Evolutionary conservation across 2,329 filamentous ascomycete species (phyloP).

Genomic region (Fusarium secorum): DNA sequence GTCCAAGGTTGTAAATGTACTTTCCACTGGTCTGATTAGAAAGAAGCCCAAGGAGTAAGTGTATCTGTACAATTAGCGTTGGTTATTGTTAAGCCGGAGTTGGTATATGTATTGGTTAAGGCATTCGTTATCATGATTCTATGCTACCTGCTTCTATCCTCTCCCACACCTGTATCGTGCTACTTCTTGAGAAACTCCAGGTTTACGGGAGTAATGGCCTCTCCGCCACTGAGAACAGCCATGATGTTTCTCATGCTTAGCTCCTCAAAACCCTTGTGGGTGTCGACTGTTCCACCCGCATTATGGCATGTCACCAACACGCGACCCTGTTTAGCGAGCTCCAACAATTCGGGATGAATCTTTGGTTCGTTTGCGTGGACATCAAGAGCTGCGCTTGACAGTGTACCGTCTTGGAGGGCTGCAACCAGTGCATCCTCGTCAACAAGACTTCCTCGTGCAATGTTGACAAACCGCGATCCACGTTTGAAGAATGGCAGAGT

Average conservation of each 20-base stretch:
- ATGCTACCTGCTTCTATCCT: not conserved
- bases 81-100: slow-evolving; percentile 29
- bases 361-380: slow-evolving; percentile 69
- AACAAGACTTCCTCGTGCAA: slow-evolving; percentile 70
- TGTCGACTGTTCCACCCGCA: slow-evolving; percentile 71
- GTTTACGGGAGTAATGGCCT: slow-evolving; percentile 70
- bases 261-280: slow-evolving; percentile 71
- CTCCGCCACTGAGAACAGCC: slow-evolving; percentile 60
- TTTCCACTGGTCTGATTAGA: slow-evolving; percentile 59
- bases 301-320: slow-evolving; percentile 73
- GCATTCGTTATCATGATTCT: not conserved
- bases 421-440: slow-evolving; percentile 69
- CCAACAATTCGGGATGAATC: slow-evolving; percentile 57
- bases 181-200: slow-evolving; percentile 56
- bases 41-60: slow-evolving; percentile 62
- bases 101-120: slow-evolving; percentile 9
- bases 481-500: slow-evolving; percentile 60
- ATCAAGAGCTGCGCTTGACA: slow-evolving; percentile 67
- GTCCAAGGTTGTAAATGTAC: slow-evolving; percentile 53
- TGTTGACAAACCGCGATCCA: slow-evolving; percentile 69
- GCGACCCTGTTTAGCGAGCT: slow-evolving; percentile 50
- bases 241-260: slow-evolving; percentile 72
- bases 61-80: slow-evolving; percentile 8
- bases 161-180: not conserved
- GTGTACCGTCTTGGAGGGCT: slow-evolving; percentile 60